These are phyloP conservation scores for Sporothrix mexicana DNA, from an alignment of 2,329 filamentous ascomycete species.

Conservation along the genomic window DNA sequence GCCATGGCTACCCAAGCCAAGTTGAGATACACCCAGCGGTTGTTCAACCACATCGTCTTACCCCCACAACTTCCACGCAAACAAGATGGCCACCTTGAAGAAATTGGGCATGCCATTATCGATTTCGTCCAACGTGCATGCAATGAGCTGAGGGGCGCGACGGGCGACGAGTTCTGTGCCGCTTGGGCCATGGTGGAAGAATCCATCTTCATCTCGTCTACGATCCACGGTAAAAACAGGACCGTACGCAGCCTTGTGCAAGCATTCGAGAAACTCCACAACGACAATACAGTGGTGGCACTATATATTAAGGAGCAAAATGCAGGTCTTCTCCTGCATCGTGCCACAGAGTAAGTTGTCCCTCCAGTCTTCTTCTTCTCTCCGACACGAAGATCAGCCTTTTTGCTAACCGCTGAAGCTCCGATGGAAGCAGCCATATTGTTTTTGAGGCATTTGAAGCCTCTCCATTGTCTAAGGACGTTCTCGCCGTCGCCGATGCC, in stretches of 20 bases:
- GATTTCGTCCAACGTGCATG: neutral
- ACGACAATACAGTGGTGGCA: constrained; percentile 22
- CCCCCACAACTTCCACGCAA: neutral
- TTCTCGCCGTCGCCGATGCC: constrained; percentile 58
- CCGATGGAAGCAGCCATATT: constrained; percentile 31
- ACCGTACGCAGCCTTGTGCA: no score
- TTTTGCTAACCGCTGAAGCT: neutral
- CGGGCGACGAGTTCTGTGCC: neutral
- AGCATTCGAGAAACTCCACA: neutral
- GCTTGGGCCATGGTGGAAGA: constrained; percentile 22
- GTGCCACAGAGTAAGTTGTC: no score
- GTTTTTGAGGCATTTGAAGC: constrained; percentile 66
- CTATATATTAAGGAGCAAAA: constrained; percentile 41
- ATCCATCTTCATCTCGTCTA: neutral
- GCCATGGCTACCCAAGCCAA: neutral
- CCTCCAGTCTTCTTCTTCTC: no score
- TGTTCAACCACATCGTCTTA: constrained; percentile 2
- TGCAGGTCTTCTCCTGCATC: constrained; percentile 43
- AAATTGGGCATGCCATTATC: neutral
- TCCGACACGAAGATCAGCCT: no score
- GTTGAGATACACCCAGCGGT: neutral
- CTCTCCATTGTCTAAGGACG: constrained; percentile 58
- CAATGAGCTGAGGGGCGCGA: neutral
- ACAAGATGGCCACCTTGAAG: neutral
- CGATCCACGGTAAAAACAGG: neutral